A percentile compares a stretch with the other conserved stretches of the same genome.
Conservation (phyloP, 2,329 filamentous ascomycete genomes). For the Knoxdaviesia proteae region DNA sequence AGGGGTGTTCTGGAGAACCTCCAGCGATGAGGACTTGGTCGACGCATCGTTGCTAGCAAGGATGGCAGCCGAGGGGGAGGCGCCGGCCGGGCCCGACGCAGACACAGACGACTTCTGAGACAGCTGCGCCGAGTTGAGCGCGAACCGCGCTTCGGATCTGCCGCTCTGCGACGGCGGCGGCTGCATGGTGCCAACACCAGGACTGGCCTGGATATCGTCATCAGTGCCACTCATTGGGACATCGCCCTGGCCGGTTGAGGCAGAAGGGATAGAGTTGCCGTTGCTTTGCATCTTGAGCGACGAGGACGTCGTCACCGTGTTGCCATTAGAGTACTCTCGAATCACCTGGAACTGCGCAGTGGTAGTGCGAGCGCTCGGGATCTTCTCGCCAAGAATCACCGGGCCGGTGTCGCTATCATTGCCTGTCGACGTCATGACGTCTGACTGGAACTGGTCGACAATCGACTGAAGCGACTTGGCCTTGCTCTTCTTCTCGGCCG, state of each 20-base stretch:
- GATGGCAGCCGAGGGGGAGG: slow-evolving; percentile 28
- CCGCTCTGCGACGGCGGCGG: slow-evolving; percentile 15
- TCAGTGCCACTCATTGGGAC: slow-evolving; percentile 40
- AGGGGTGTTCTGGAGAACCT: slow-evolving; percentile 13
- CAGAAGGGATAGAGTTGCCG: slow-evolving; percentile 24
- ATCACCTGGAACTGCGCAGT: slow-evolving; percentile 32
- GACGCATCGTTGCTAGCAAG: slow-evolving; percentile 60
- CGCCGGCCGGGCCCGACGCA: slow-evolving; percentile 33
- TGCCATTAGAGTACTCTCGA: too few species aligned
- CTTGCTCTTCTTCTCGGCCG: slow-evolving; percentile 42
- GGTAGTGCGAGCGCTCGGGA: slow-evolving; percentile 32
- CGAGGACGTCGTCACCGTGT: slow-evolving; percentile 11
- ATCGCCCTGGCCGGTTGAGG: slow-evolving; percentile 23
- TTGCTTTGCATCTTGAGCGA: slow-evolving; percentile 27
- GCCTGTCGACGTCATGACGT: slow-evolving; percentile 19
- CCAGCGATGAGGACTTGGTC: slow-evolving; percentile 65
- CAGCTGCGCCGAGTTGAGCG: slow-evolving; percentile 29
- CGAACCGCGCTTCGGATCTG: too few species aligned
- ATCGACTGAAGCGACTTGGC: slow-evolving; percentile 29
- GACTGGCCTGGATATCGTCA: slow-evolving; percentile 23
- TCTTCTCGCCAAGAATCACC: slow-evolving; percentile 40
- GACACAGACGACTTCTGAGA: slow-evolving; percentile 40
- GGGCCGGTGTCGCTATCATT: slow-evolving; percentile 35
- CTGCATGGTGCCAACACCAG: slow-evolving; percentile 25
- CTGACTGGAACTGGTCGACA: slow-evolving; percentile 26